Evolutionary conservation across 805 yeast genomes (phyloP), one percentile per base, ranked within the genome.

Genomic region (Candida silvicultrix): DNA sequence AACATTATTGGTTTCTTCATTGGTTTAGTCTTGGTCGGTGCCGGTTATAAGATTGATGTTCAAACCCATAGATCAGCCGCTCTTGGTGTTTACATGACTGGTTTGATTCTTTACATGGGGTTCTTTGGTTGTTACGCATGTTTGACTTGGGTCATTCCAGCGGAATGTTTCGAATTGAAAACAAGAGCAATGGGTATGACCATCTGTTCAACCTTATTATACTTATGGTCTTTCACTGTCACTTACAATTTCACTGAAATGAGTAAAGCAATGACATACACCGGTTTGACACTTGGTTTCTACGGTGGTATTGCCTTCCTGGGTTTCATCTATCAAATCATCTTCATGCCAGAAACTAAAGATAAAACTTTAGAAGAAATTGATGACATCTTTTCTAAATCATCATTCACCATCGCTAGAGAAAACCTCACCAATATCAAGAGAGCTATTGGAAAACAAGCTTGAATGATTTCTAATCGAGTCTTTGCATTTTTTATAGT

Each of bases 291-390:
- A 7, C 63, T 80, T 41, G 86, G 86, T 0, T 81, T 81, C 71
- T 81, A 78, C 55, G 86, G 85, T 42, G 85, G 85, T 40, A 72
- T 81, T 55, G 83, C 84, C 1, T 73, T 77, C 46, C 46, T 80
- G 25, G 85, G 83, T 45, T 64, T 74, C 54, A 55, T 76, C 44
- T 77, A 77, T 61, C 81, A 77, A 61, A 50, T 69, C 48, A 58
- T 80, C 50, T 77, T 79, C 64, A 79, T 81, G 76, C 86, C 84
- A 35, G 89, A 83, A 65, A 83, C 89, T 32, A 82, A 81, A 66
- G 82, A 77, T 55, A 78, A 75, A 66, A 79, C 88, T 14, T 71
- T 83, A 59, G 89, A 83, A 65, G 88, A 83, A 64, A 77, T 83
- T 49, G 89, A 83, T 58, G 81, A 75, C 42, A 67, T 81, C 41